phyloP scores from a whole-genome alignment of 495 filamentous ascomycete species.

The Tuber brumale region DNA sequence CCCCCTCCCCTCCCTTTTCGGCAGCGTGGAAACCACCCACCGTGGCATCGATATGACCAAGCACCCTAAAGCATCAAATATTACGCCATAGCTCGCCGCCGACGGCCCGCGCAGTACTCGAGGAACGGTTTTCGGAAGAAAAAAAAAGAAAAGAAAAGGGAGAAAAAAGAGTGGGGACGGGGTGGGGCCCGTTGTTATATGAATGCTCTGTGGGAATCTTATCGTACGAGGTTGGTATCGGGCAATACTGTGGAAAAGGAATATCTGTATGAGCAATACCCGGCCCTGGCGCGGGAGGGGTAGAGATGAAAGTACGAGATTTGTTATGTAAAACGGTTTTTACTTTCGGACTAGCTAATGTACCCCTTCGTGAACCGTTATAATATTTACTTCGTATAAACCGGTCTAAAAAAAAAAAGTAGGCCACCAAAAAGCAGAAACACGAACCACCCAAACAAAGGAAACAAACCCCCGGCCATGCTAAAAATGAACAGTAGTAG shows the following conservation, averaged over 20 bases:
- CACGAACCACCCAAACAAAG: not conserved
- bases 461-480: not conserved
- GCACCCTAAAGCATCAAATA: not conserved
- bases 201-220: not conserved
- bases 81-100: not conserved
- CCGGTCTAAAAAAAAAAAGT: not conserved
- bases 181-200: not conserved
- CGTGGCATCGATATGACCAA: too few relatives aligned
- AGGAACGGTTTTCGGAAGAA: not conserved
- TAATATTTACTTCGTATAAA: not conserved
- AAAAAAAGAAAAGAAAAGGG: not conserved
- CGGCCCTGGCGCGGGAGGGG: not conserved
- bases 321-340: not conserved
- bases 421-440: not conserved
- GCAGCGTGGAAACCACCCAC: not conserved
- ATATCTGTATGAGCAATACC: not conserved
- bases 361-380: not conserved
- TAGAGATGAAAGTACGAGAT: not conserved
- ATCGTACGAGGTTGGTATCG: not conserved
- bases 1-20: not conserved
- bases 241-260: not conserved
- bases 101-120: not conserved
- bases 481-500: not conserved
- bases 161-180: not conserved
- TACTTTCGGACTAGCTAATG: not conserved